Base-by-base conservation (phyloP, 768 basidiomycete species). In the Tylopilus vinaceipallidus region DNA sequence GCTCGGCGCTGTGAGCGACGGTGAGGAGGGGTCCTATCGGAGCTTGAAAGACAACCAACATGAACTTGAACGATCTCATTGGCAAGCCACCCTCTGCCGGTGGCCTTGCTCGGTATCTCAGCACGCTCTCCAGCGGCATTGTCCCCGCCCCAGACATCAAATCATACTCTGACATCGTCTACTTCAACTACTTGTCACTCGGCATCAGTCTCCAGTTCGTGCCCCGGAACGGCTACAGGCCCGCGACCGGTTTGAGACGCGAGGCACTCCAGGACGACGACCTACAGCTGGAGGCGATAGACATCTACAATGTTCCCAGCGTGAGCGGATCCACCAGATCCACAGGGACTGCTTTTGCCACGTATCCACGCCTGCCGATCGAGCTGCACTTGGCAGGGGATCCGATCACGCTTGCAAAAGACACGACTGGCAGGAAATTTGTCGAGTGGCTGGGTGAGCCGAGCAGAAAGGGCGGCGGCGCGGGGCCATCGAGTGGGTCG, bases 391-490 rank as follows among this genome's bases (percentile, higher is more conserved):
- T 84, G 39, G 55, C 47, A 5, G 45, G 62, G 60, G 36, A 71
- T 9, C 57, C 61, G 19, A 60, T 87, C 23, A 66, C 71, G 14
- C 62, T 90, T 8, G 65, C 62, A 7, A 64, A 65, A 26, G 73
- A 72, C 41, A 84, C 82, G 20, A 81, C 80, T 11, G 95, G 92
- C 3, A 84, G 86, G 60, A 83, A 91, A 0, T 83, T 98, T 52
- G 88, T 97, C 9, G 59, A 68, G 23, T 65, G 67, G 38, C 64
- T 97, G 38, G 93, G 93, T 10, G 95, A 98, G 68, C 95, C 95
- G 7, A 81, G 81, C 61, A 77, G 90, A 53, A 98, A 97, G 65
- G 95, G 95, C 7, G 93, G 94, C 19, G 94, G 95, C 2, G 73
- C 82, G 9, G 91, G 91, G 1, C 90, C 91, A 12, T 86, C 85